Evolutionary conservation across 225 moss, liverwort and hornwort species (phyloP).

Genomic region (Thuidium tamariscinum): DNA sequence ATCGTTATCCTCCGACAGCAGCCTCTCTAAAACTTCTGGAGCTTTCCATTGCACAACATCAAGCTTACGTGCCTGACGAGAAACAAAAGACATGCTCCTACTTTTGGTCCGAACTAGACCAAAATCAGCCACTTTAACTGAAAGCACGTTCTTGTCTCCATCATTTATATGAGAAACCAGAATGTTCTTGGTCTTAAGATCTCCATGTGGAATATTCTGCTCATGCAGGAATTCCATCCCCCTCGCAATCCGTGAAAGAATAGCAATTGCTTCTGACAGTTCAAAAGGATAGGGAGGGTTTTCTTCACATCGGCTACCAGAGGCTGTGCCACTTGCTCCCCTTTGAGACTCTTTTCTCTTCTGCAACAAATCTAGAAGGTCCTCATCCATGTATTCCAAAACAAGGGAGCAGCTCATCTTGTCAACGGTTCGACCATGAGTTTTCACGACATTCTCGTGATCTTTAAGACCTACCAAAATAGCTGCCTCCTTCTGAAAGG

Average conservation of each 20-base stretch:
- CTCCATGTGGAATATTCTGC: neutral
- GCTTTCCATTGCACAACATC: constrained; percentile 21
- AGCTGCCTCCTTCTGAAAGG: neutral
- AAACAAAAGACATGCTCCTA: constrained; percentile 7
- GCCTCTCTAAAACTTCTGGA: neutral
- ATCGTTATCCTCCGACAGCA: neutral
- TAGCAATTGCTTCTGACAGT: neutral
- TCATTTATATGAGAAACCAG: neutral
- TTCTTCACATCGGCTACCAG: neutral
- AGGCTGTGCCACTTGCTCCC: neutral
- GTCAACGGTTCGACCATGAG: neutral
- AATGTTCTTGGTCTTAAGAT: constrained; percentile 14
- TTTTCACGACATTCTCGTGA: constrained; percentile 16
- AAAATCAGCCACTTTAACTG: constrained; percentile 15
- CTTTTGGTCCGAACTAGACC: constrained; percentile 9
- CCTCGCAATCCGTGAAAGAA: neutral
- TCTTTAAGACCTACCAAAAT: neutral
- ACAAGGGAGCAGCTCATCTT: constrained; percentile 15
- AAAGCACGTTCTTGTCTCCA: neutral
- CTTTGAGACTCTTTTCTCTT: neutral
- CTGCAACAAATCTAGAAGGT: neutral
- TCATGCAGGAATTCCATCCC: constrained; percentile 11
- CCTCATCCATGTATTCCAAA: constrained; percentile 9
- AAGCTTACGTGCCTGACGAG: constrained; percentile 2
- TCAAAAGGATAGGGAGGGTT: neutral